Conservation (phyloP, 805 yeast species). For the Lipomyces orientalis region DNA sequence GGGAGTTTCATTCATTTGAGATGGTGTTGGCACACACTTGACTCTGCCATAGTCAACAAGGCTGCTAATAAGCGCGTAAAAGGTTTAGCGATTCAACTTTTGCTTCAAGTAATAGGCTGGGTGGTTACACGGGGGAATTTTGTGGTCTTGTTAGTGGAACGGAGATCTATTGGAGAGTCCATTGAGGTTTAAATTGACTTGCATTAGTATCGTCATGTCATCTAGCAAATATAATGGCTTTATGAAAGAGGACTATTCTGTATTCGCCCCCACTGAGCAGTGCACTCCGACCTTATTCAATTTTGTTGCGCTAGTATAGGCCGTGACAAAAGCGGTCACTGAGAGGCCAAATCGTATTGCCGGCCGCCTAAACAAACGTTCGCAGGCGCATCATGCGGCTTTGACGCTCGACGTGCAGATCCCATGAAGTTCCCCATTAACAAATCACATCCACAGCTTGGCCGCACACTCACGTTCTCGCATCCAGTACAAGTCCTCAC, state of each 20-base stretch:
- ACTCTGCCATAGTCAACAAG: too few species aligned
- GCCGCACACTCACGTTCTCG: not conserved
- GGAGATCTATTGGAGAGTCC: not conserved
- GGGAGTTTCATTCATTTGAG: too few species aligned
- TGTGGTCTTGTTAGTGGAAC: not conserved
- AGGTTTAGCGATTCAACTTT: too few species aligned
- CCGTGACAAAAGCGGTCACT: too few species aligned
- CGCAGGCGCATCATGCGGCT: slow-evolving; percentile 1
- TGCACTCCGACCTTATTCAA: not conserved
- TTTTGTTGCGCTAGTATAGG: not conserved
- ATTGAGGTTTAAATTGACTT: too few species aligned
- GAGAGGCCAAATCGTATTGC: too few species aligned
- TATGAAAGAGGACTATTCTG: too few species aligned
- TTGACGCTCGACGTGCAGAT: not conserved
- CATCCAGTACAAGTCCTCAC: not conserved
- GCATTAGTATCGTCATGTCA: not conserved
- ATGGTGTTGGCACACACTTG: too few species aligned
- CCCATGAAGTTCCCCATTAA: too few species aligned
- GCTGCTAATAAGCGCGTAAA: too few species aligned
- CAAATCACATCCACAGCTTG: not conserved
- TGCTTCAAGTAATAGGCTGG: not conserved
- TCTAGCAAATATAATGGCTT: not conserved
- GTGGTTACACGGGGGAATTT: not conserved
- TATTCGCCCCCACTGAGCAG: not conserved
- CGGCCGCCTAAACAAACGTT: not conserved